These are phyloP conservation scores for Chamaenerion angustifolium DNA, from an alignment of 345 rosid genomes.

Conservation along the genomic window DNA sequence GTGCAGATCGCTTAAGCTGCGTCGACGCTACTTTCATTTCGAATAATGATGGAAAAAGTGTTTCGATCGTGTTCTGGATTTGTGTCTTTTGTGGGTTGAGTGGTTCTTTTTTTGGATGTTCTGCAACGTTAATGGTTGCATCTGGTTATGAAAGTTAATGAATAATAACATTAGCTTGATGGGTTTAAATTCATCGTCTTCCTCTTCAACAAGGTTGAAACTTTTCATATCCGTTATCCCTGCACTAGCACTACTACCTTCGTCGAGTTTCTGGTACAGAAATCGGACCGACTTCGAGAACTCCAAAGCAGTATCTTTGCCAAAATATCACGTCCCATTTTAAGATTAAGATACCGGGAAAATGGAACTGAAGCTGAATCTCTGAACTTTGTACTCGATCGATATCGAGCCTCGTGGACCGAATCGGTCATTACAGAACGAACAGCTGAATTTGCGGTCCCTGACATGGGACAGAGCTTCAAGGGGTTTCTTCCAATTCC, in stretches of 20 bases:
- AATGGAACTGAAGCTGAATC: conserved; percentile 10
- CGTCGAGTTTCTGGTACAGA: conserved; percentile 50
- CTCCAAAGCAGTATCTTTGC: conserved; percentile 29
- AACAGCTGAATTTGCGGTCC: conserved; percentile 37
- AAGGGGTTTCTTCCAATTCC: conserved; percentile 81
- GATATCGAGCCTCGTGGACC: conserved; percentile 15
- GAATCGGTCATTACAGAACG: conserved; percentile 24
- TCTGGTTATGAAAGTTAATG: no score
- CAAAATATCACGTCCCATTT: conserved; percentile 23
- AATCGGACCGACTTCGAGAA: conserved; percentile 49
- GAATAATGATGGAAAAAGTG: no score
- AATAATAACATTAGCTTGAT: no score
- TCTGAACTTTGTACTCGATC: conserved; percentile 6
- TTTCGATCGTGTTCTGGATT: no score
- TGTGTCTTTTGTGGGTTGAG: no score
- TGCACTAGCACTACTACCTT: conserved; percentile 9
- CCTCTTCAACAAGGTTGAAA: conserved; percentile 5
- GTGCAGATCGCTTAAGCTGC: conserved; percentile 31
- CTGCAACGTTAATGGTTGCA: no score
- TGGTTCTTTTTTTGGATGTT: no score
- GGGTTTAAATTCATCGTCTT: no score
- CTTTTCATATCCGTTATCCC: not conserved
- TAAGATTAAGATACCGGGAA: conserved; percentile 25
- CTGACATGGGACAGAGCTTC: conserved; percentile 58
- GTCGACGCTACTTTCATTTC: no score